Base-by-base conservation (phyloP, 1,139 yeast species). In the Nakaseomyces glabratus region DNA sequence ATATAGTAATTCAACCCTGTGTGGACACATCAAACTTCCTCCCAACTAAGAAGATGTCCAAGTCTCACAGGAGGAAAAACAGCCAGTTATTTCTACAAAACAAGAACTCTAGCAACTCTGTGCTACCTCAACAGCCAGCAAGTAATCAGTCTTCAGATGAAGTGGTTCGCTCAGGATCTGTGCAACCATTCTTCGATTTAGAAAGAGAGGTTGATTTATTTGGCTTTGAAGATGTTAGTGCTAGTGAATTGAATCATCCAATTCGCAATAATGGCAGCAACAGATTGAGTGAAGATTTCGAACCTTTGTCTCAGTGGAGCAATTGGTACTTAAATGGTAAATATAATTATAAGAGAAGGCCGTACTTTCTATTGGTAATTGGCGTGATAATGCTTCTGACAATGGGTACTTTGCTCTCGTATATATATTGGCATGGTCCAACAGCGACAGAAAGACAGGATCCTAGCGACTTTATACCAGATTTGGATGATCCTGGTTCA, bases 61-160 rank as follows among this genome's bases (percentile, higher is more conserved):
- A n/a, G n/a, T 33, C 43, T 16, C 42, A 37, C 23, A 40, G 36
- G 33, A 40, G 42, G 32, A 35, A 36, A 23, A 36, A 34, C 25
- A 38, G 42, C 17, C 40, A 39, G 24, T 21, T 42, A 33, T 38
- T 34, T 21, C 30, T 35, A n/a, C 38, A 34, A 14, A 40, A 32
- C 24, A 17, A 36, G n/a, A 38, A 36, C 20, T 38, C 42, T 3
- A 40, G 42, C 23, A 26, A 24, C n/a, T 36, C 31, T 20, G 19
- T 28, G 15, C 7, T 19, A 19, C 21, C 21, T 7, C 21, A 19
- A 19, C 21, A 19, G 10, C 21, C 10, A 19, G 21, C 21, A 7
- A 7, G 7, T 19, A 10, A 19, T 19, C 7, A 19, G 9, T 7
- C 7, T 19, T 19, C 21, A 7, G 21, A 19, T 19, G 10, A 19